Conservation (phyloP, 2,329 filamentous ascomycete species). For the Cordyceps fumosorosea region DNA sequence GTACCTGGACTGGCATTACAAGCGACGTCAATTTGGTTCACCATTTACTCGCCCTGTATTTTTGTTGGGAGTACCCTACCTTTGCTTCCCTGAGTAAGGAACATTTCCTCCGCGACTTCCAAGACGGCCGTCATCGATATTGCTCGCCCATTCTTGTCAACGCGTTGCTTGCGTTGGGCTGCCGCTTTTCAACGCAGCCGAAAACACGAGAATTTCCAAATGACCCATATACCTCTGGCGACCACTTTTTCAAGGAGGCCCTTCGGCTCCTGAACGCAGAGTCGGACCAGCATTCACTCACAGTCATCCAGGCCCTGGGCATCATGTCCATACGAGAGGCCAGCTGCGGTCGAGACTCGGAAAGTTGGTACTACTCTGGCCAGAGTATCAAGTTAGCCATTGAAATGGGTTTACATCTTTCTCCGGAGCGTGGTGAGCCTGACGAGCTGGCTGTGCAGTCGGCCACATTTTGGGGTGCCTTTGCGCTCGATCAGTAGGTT, state of each 20-base stretch:
- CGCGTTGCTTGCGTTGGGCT: conserved; percentile 58
- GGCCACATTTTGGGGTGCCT: conserved; percentile 57
- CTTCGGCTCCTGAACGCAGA: conserved; percentile 53
- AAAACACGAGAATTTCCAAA: conserved; percentile 55
- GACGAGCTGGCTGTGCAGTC: conserved; percentile 52
- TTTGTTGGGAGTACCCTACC: conserved; percentile 71
- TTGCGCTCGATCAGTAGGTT: conserved; percentile 58
- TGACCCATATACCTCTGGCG: conserved; percentile 59
- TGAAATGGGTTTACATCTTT: conserved; percentile 62
- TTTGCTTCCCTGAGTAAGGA: conserved; percentile 68
- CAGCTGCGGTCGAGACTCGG: conserved; percentile 64
- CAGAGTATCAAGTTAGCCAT: conserved; percentile 66
- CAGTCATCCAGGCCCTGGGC: conserved; percentile 67
- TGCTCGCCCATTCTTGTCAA: conserved; percentile 64
- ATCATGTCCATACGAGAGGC: conserved; percentile 72
- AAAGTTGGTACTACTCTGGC: conserved; percentile 66
- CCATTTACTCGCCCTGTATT: conserved; percentile 60
- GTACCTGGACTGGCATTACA: conserved; percentile 57
- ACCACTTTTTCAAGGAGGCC: conserved; percentile 68
- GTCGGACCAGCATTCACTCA: conserved; percentile 53
- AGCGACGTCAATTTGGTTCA: conserved; percentile 51
- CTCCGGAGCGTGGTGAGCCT: conserved; percentile 41
- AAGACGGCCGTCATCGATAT: conserved; percentile 52
- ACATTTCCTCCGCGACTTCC: conserved; percentile 62
- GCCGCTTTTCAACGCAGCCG: conserved; percentile 60